Evolutionary conservation across 164 flowering plant species (phyloP), one percentile per base, ranked within the genome.

Genomic region (Liquidambar formosana): DNA sequence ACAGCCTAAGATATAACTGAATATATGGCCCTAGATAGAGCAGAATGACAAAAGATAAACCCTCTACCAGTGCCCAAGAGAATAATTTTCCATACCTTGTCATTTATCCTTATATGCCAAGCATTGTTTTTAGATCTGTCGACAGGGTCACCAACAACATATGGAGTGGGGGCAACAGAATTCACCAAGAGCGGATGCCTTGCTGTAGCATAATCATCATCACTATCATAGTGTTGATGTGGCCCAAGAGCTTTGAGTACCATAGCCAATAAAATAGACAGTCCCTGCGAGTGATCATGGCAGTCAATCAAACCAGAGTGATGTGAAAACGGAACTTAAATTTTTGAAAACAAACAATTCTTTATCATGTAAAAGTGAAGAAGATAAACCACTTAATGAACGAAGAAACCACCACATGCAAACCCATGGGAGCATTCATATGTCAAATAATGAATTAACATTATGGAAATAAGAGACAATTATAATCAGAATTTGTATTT

Each of bases 231-330:
- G 71, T 77, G 77, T 47, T 43, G 83, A 71, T 84, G 82, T 46
- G 98, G 88, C 22, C 96, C 96, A 56, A 89, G 82, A 57, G 92
- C 92, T 82, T 78, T 89, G 46, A 93, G 91, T 43, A 88, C 66
- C 85, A 89, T 79, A 54, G 96, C 89, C 69, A 91, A 60, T 53
- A 93, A 58, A 25, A 93, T 67, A 23, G 85, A 85, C 45, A 89
- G 51, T 48, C 86, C 93, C 98, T 93, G 83, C 69, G 77, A 26
- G 48, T 33, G 14, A 47, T 65, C 15, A 64, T 14, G 62, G 25
- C 10, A 27, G 14, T 57, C 22, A 44, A 44, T 18, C 14, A 8
- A 60, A 65, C 38, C 33, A 47, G 48, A 23, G 45, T 46, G 47
- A 23, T 19, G 57, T 51, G 22, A 11, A 63, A 47, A n/a, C 5